Evolutionary conservation across 2,329 filamentous ascomycete species (phyloP), one percentile per base, ranked within the genome.

Genomic region (Alternaria sp.): DNA sequence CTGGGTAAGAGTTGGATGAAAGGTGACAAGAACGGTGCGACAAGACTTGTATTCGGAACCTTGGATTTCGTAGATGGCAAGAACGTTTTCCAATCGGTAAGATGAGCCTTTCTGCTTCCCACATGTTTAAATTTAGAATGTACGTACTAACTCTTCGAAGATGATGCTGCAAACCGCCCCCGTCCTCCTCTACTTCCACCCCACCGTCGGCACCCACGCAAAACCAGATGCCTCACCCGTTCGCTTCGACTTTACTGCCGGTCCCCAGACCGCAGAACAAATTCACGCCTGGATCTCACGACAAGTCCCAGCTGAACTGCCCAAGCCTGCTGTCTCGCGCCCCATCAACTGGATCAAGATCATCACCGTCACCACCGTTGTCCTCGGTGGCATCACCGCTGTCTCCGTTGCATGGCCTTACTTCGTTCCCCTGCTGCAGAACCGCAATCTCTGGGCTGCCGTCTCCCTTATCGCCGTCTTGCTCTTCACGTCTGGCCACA

Each of bases 401-500:
- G 71, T 89, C 57, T 88, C 87, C 30, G 89, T 94, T 48, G 86
- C 90, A 12, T 91, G 88, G 69, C 92, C 92, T 6, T 96, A 94
- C 72, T 74, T 97, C 12, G 76, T 94, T 11, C 94, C 94, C 3
- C 74, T 97, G 61, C 78, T 97, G 36, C 92, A 93, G 79, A 97
- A 91, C 83, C 91, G 94, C 69, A 98, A 96, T 73, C 81, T 98
- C 18, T 99, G 95, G 95, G 94, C 94, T 24, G 92, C 91, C 22
- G 80, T 96, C 72, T 96, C 91, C 79, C 83, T 99, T 68, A 93
- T 98, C 72, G 85, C 89, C 14, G 94, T 99, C 64, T 86, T 99
- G 42, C 84, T 97, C 59, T 99, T 98, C 81, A 97, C 91, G 47
- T 95, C 91, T 71, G 96, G 95, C 39, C 94, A 98, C 81, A 99